Evolutionary conservation across 495 filamentous ascomycete genomes (phyloP).

Genomic region (Xylaria longipes): DNA sequence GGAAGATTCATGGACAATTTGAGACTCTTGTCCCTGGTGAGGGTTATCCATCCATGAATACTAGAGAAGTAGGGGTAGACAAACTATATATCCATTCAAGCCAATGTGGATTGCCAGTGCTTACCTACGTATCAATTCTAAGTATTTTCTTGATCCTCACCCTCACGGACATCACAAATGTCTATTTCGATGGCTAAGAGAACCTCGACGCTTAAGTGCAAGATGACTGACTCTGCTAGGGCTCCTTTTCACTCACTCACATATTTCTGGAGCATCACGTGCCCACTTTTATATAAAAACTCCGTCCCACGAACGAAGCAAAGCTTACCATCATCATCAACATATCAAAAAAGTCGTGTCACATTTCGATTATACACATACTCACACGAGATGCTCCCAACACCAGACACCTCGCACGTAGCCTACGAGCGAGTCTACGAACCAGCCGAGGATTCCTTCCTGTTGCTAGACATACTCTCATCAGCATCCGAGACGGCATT

Average conservation of each 20-base stretch:
- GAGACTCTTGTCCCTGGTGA: not conserved
- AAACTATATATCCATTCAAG: not conserved
- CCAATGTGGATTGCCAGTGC: not conserved
- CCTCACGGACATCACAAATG: not conserved
- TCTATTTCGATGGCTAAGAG: not conserved
- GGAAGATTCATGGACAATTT: not conserved
- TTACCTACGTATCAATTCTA: not conserved
- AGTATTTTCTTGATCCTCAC: not conserved
- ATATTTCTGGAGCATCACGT: slow-evolving; percentile 34
- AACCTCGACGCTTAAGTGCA: not conserved
- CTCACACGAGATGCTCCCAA: slow-evolving; percentile 77
- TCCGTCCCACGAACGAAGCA: not conserved
- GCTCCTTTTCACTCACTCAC: not conserved
- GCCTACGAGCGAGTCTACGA: slow-evolving; percentile 87
- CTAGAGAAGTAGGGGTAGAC: not conserved
- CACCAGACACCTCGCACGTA: slow-evolving; percentile 89
- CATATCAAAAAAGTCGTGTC: slow-evolving; percentile 38
- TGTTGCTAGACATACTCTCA: slow-evolving; percentile 94
- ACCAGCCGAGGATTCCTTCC: slow-evolving; percentile 91
- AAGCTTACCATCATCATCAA: not conserved
- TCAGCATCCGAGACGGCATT: slow-evolving; percentile 72
- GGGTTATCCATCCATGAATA: not conserved
- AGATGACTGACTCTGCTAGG: not conserved
- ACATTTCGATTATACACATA: slow-evolving; percentile 8
- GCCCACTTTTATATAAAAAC: slow-evolving; percentile 26